These are phyloP conservation scores for Hemerocallis citrina DNA, from an alignment of 106 monocot species.

Conservation along the genomic window DNA sequence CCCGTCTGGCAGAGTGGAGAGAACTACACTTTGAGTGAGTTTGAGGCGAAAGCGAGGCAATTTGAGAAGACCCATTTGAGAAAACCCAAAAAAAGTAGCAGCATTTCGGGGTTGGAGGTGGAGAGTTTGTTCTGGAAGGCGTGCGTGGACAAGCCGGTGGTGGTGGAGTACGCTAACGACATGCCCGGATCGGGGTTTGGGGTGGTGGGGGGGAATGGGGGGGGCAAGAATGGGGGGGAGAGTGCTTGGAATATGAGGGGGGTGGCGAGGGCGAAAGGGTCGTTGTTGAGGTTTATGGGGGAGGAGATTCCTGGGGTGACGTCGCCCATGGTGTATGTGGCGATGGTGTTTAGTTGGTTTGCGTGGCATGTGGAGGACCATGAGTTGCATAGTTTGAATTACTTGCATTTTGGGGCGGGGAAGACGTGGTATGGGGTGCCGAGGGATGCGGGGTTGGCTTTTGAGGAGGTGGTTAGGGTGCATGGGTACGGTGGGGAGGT, in stretches of 20 bases:
- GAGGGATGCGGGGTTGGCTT: slow-evolving; percentile 62
- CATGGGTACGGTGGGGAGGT: slow-evolving; percentile 76
- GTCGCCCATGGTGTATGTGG: slow-evolving; percentile 82
- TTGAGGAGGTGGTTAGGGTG: slow-evolving; percentile 76
- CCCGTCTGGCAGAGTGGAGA: slow-evolving; percentile 82
- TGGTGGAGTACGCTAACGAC: slow-evolving; percentile 83
- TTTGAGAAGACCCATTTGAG: slow-evolving; percentile 39
- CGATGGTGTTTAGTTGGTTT: slow-evolving; percentile 93
- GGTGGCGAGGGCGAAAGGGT: slow-evolving; percentile 54
- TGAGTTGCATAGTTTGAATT: slow-evolving; percentile 86
- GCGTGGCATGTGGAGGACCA: slow-evolving; percentile 96
- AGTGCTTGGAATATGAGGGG: slow-evolving; percentile 86
- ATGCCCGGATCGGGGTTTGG: slow-evolving; percentile 78
- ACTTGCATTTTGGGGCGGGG: slow-evolving; percentile 67
- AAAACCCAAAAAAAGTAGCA: neutral
- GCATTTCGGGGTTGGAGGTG: slow-evolving; percentile 24
- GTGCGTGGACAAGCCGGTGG: slow-evolving; percentile 47
- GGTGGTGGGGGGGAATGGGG: neutral
- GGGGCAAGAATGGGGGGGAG: slow-evolving; percentile 58
- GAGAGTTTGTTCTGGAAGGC: slow-evolving; percentile 79
- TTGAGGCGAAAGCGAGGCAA: slow-evolving; percentile 61
- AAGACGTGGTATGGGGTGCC: slow-evolving; percentile 95
- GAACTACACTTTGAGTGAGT: slow-evolving; percentile 65
- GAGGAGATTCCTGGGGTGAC: slow-evolving; percentile 90
- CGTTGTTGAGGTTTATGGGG: slow-evolving; percentile 70